These are phyloP conservation scores for Pyrrhoderma lamaoense DNA, from an alignment of 1,284 basidiomycete species.

Conservation along the genomic window DNA sequence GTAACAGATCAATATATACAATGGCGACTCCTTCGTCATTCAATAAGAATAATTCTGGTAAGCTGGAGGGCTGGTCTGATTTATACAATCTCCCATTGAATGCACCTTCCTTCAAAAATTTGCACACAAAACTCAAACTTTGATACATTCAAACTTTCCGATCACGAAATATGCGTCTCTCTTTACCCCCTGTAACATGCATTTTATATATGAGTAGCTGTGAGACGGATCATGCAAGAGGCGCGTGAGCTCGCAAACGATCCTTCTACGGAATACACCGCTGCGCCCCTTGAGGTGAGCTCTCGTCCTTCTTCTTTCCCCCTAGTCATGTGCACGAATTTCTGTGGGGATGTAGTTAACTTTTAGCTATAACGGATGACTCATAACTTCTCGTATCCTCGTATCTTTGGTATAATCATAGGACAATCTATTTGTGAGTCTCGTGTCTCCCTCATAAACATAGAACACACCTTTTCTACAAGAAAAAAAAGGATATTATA, in stretches of 20 bases:
- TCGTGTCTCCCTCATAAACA: background rate
- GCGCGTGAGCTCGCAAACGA: constrained; percentile 83
- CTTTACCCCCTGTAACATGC: no score
- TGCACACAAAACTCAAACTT: no score
- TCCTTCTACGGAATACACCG: constrained; percentile 75
- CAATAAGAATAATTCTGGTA: constrained; percentile 84
- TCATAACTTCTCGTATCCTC: background rate
- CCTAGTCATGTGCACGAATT: background rate
- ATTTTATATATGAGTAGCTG: constrained; percentile 41
- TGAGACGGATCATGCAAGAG: constrained; percentile 96
- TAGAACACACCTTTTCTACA: no score
- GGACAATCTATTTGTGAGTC: constrained; percentile 77
- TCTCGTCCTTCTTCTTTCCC: constrained; percentile 4
- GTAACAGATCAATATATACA: constrained; percentile 5
- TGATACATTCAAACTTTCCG: no score
- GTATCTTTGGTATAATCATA: constrained; percentile 25
- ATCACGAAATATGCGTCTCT: no score
- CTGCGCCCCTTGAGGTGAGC: constrained; percentile 81
- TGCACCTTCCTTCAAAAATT: no score
- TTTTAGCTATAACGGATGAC: background rate
- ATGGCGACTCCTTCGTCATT: constrained; percentile 33
- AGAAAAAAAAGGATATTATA: no score
- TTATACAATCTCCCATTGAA: no score
- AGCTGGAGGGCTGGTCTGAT: no score
- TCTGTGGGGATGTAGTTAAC: background rate